Evolutionary conservation across 1,139 yeast species (phyloP), one percentile per base, ranked within the genome.

Genomic region (Geotrichum siamense): DNA sequence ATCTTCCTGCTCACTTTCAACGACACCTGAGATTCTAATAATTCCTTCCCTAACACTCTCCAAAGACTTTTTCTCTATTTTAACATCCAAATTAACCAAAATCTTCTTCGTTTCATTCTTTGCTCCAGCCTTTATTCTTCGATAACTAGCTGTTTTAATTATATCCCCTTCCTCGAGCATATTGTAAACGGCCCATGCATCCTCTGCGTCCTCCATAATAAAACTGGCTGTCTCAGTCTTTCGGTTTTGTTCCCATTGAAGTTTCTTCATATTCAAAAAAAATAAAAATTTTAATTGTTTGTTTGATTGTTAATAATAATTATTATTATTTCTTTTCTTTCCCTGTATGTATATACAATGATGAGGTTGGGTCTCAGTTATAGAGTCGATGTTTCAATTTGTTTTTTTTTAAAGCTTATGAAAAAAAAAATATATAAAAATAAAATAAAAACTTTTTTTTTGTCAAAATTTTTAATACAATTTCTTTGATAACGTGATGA

Each of bases 141-240:
- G 71, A 47, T 71, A 67, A 2, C 95, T 83, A 50, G 74, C 72
- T 43, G 87, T 69, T 50, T 77, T 76, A 3, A 91, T 69, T 49
- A 76, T 79, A 63, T 91, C 98, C 20, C 82, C 85, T 45, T 75
- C 75, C 43, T 78, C 79, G 9, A 91, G 71, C 29, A 91, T 68
- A 56, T 91, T 93, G 68, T 85, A 87, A 10, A 86, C 60, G 37
- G 83, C 80, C 89, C 96, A 91, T 51, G 91, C 70, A 61, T 91
- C 98, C 56, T 91, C 97, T 32, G 85, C 78, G 56, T 91, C 97
- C 56, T 87, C 86, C 0, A 96, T 91, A 2, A 76, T 68, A 15
- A 89, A 63, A 0, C 81, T 72, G 13, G 85, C 72, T 2, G 71
- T 67, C 12, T 91, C 94, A 53, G 79, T 72, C 47, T 74, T 70